phyloP scores from a whole-genome alignment of 768 basidiomycete species.

The Xanthoconium stramineum region DNA sequence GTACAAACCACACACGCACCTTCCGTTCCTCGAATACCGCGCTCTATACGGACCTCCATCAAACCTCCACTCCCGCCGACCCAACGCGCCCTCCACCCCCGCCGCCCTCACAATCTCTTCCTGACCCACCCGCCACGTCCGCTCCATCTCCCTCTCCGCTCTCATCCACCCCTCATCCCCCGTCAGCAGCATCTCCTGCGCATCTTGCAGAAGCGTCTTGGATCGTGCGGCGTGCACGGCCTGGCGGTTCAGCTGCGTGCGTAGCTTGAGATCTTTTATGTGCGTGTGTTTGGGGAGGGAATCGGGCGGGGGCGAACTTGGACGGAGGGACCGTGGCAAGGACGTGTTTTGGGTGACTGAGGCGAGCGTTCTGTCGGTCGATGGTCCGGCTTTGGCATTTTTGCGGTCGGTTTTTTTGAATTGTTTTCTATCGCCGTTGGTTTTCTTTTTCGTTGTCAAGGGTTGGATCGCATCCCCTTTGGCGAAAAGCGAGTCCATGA shows the following conservation, averaged over 20 bases:
- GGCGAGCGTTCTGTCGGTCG: constrained; percentile 49
- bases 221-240: constrained; percentile 60
- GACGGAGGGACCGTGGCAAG: constrained; percentile 66
- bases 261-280: constrained; percentile 72
- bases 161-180: constrained; percentile 73
- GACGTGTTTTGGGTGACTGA: constrained; percentile 59
- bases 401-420: constrained; percentile 25
- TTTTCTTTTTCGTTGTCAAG: constrained; percentile 44
- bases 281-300: constrained; percentile 51
- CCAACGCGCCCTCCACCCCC: constrained; percentile 71
- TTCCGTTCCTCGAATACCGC: constrained; percentile 88
- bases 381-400: constrained; percentile 8
- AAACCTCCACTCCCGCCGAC: constrained; percentile 74
- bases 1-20: constrained; percentile 44
- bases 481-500: constrained; percentile 68
- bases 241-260: constrained; percentile 63
- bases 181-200: constrained; percentile 65
- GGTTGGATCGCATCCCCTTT: constrained; percentile 60
- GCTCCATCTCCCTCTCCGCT: constrained; percentile 76
- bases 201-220: constrained; percentile 62
- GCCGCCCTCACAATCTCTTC: constrained; percentile 65
- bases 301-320: constrained; percentile 44
- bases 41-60: constrained; percentile 84
- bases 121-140: constrained; percentile 87
- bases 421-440: constrained; percentile 3